phyloP scores from a whole-genome alignment of 2,329 filamentous ascomycete species.

The Fusarium sp. region DNA sequence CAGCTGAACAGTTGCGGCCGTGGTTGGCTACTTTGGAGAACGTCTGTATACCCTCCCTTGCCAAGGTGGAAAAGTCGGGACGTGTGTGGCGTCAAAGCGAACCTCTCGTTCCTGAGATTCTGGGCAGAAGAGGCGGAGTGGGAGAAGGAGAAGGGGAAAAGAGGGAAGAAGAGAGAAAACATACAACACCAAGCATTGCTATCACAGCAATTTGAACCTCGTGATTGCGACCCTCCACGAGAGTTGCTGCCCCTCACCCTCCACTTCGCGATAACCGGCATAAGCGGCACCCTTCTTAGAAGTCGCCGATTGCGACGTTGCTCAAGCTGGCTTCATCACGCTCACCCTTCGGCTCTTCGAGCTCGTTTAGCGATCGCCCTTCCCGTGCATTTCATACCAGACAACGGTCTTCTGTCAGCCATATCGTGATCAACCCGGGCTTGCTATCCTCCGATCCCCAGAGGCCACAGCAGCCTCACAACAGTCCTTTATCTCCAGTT shows the following conservation, averaged over 20 bases:
- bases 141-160: neutral
- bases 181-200: neutral
- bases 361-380: conserved; percentile 62
- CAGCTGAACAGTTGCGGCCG: neutral
- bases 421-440: conserved; percentile 43
- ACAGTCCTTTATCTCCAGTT: conserved; percentile 60
- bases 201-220: conserved; percentile 16
- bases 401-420: conserved; percentile 58
- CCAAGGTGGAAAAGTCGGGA: conserved; percentile 35
- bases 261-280: conserved; percentile 7
- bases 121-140: conserved; percentile 1
- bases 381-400: conserved; percentile 61
- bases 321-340: conserved; percentile 63
- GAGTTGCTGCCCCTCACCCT: conserved; percentile 2
- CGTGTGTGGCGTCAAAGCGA: conserved; percentile 16
- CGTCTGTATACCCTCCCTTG: conserved; percentile 27
- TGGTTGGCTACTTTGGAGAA: conserved; percentile 11
- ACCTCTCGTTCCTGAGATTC: conserved; percentile 10
- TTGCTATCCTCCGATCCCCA: conserved; percentile 47
- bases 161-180: neutral
- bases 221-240: conserved; percentile 21
- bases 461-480: conserved; percentile 42
- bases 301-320: conserved; percentile 40
- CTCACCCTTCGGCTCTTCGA: conserved; percentile 62
- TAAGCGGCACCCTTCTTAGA: conserved; percentile 22